Percentiles rank a stretch among this genome's conserved stretches.
These are phyloP conservation scores for Delitschia confertaspora DNA, from an alignment of 495 filamentous ascomycete species.

Conservation along the genomic window DNA sequence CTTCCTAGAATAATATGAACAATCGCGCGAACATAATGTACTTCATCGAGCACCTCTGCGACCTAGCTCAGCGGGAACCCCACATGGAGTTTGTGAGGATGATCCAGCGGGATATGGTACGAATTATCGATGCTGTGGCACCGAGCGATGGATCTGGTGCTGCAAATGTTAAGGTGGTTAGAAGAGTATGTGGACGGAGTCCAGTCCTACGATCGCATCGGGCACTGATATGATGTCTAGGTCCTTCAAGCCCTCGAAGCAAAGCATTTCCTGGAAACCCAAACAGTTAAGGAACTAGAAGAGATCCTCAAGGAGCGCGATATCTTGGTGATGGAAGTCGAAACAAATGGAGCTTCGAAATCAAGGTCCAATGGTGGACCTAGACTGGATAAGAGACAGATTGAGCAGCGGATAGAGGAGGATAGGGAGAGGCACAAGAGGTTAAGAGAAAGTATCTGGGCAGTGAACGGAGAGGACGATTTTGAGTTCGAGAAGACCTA, in stretches of 20 bases:
- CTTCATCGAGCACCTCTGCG: conserved; percentile 92
- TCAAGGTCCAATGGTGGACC: conserved; percentile 27
- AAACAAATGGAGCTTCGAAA: conserved; percentile 31
- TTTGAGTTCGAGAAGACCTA: conserved; percentile 63
- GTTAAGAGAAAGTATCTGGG: conserved; percentile 82
- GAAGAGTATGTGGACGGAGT: conserved; percentile 45
- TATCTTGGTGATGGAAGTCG: conserved; percentile 15
- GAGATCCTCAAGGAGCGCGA: conserved; percentile 70
- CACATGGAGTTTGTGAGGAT: conserved; percentile 73
- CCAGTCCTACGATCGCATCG: neutral
- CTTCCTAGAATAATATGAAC: conserved; percentile 76
- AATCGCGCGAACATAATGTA: conserved; percentile 98
- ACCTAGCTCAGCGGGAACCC: conserved; percentile 67
- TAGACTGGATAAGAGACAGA: conserved; percentile 71
- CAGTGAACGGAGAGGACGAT: conserved; percentile 50
- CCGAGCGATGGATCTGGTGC: conserved; percentile 83
- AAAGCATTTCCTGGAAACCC: conserved; percentile 57
- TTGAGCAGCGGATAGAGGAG: conserved; percentile 94
- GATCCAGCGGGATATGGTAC: conserved; percentile 87
- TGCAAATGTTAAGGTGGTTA: conserved; percentile 87
- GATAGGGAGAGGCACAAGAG: conserved; percentile 93
- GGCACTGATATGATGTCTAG: conserved; percentile 30
- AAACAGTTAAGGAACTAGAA: conserved; percentile 68
- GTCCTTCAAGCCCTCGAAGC: conserved; percentile 59
- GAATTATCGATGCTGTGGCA: conserved; percentile 80